These are phyloP conservation scores for Fusarium guadeloupense DNA, from an alignment of 2,329 filamentous ascomycete genomes.

Conservation along the genomic window DNA sequence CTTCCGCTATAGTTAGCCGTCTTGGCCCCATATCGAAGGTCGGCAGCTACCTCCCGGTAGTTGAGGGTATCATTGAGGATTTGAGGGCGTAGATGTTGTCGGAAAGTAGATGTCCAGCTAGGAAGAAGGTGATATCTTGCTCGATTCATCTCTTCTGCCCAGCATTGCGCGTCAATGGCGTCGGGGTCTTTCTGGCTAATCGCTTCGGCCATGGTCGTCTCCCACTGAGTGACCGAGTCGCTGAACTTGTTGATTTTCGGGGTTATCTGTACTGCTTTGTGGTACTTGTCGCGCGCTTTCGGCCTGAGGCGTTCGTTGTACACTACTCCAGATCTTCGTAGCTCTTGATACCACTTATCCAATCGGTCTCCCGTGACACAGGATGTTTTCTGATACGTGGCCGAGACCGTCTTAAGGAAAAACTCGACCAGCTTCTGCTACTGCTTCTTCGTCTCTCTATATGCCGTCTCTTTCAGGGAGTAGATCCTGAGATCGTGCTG, in stretches of 20 bases:
- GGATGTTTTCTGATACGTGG: neutral
- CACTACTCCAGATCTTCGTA: neutral
- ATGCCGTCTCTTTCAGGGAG: neutral
- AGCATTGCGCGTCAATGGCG: neutral
- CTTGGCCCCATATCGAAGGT: neutral
- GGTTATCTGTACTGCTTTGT: neutral
- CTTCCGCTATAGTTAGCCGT: neutral
- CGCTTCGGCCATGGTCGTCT: neutral
- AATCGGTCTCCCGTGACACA: neutral
- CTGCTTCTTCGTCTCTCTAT: neutral
- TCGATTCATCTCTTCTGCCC: neutral
- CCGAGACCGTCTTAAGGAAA: neutral
- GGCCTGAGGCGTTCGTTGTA: neutral
- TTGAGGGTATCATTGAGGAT: neutral
- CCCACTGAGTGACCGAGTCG: neutral
- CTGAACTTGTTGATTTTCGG: neutral
- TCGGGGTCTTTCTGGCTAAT: neutral
- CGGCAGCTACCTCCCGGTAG: neutral
- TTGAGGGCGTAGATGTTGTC: neutral
- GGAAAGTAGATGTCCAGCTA: neutral
- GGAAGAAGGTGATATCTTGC: neutral
- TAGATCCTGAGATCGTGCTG: neutral
- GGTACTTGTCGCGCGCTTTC: neutral
- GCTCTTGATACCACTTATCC: neutral
- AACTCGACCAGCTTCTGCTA: neutral